A percentile compares a stretch with the other conserved stretches of the same genome.
phyloP scores from a whole-genome alignment of 2,329 filamentous ascomycete species.

The Cryphonectria nitschkei region DNA sequence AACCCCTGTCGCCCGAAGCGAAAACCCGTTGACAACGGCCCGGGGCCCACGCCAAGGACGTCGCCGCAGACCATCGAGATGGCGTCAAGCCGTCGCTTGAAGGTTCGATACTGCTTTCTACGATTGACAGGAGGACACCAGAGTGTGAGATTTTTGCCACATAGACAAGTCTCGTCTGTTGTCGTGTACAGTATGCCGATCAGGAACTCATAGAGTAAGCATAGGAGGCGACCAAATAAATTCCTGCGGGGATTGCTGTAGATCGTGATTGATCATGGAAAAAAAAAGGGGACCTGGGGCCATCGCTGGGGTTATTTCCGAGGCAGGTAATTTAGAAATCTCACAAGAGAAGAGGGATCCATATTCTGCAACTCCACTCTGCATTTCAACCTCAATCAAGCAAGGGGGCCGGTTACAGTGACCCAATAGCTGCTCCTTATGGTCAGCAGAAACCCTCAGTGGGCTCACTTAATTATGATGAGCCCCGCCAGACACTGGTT shows the following conservation, averaged over 20 bases:
- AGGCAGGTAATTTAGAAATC: constrained; percentile 4
- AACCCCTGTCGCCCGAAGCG: constrained; percentile 1
- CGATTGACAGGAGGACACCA: background rate
- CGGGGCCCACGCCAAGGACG: background rate
- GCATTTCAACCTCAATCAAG: background rate
- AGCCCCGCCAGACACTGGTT: background rate
- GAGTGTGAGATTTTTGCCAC: background rate
- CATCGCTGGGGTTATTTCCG: background rate
- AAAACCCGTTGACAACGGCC: background rate
- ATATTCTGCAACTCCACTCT: background rate
- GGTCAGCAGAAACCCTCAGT: background rate
- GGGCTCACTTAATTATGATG: constrained; percentile 8
- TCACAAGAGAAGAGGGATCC: background rate
- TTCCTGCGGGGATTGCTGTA: background rate
- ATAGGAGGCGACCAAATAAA: background rate
- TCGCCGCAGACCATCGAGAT: background rate
- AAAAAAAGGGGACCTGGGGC: background rate
- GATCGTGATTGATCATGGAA: background rate
- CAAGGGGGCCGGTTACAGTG: background rate
- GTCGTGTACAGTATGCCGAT: background rate
- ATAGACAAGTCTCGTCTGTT: background rate
- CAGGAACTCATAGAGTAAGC: background rate
- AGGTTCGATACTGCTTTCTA: background rate
- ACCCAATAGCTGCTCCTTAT: background rate
- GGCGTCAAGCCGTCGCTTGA: background rate